Evolutionary conservation across 2,329 filamentous ascomycete species (phyloP).

Genomic region (Coniochaeta sp.): DNA sequence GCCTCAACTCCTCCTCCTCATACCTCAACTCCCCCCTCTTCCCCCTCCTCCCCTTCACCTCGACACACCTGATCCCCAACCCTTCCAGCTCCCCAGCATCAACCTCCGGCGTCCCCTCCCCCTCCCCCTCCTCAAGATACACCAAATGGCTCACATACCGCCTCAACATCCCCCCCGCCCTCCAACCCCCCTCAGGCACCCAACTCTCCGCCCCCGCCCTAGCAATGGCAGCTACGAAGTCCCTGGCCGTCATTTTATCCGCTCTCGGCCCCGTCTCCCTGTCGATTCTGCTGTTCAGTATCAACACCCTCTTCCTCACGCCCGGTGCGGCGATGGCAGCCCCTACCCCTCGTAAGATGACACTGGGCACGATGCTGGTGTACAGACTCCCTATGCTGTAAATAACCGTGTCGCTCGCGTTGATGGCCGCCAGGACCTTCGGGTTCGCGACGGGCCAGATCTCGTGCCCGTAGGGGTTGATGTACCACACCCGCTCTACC

Average conservation of each 20-base stretch:
- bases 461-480: constrained; percentile 97
- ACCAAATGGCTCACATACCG: constrained; percentile 79
- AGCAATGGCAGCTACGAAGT: constrained; percentile 77
- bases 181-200: constrained; percentile 24
- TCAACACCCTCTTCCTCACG: constrained; percentile 65
- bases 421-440: constrained; percentile 64
- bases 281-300: constrained; percentile 78
- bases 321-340: constrained; percentile 45
- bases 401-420: constrained; percentile 60
- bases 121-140: constrained; percentile 68
- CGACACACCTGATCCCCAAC: constrained; percentile 70
- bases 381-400: constrained; percentile 95
- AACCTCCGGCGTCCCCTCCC: constrained; percentile 60
- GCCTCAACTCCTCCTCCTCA: constrained; percentile 66
- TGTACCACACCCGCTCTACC: constrained; percentile 88
- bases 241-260: constrained; percentile 62
- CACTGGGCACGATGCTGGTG: constrained; percentile 77
- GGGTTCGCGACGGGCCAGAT: constrained; percentile 81
- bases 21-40: constrained; percentile 54
- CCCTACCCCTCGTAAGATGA: constrained; percentile 72
- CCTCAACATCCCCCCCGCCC: constrained; percentile 40
- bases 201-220: constrained; percentile 66
- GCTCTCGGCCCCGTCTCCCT: constrained; percentile 73
- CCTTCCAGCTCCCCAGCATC: constrained; percentile 55
- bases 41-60: constrained; percentile 64